Percentiles rank a stretch among this genome's conserved stretches.
These are phyloP conservation scores for Penicillium fimorum DNA, from an alignment of 495 filamentous ascomycete species.

Conservation along the genomic window DNA sequence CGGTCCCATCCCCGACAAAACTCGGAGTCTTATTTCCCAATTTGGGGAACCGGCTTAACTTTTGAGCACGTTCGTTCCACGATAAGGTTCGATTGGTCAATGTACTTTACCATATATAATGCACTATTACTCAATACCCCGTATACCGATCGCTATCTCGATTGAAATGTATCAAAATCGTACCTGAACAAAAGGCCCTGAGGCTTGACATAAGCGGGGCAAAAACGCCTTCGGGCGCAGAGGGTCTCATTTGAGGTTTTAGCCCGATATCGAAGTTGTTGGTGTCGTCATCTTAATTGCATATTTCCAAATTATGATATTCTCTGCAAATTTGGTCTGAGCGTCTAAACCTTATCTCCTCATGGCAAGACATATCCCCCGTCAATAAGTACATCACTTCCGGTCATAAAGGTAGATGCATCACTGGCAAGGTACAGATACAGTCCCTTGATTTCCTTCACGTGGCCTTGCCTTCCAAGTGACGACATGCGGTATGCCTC, in stretches of 20 bases:
- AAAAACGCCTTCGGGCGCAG: neutral
- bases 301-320: neutral
- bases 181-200: neutral
- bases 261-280: neutral
- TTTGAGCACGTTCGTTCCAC: neutral
- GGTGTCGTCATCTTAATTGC: neutral
- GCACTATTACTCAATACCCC: neutral
- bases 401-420: conserved; percentile 69
- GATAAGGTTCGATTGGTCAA: neutral
- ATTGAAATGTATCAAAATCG: neutral
- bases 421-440: conserved; percentile 61
- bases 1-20: conserved; percentile 2
- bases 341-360: neutral
- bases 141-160: neutral
- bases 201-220: conserved; percentile 2
- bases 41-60: neutral
- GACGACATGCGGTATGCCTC: conserved; percentile 60
- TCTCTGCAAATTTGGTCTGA: neutral
- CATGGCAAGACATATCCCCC: conserved; percentile 52
- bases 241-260: neutral
- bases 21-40: neutral
- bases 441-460: conserved; percentile 65
- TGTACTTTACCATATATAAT: neutral
- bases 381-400: conserved; percentile 59
- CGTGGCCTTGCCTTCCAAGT: conserved; percentile 57